phyloP scores from a whole-genome alignment of 805 yeast species.

The Lachancea fermentati region DNA sequence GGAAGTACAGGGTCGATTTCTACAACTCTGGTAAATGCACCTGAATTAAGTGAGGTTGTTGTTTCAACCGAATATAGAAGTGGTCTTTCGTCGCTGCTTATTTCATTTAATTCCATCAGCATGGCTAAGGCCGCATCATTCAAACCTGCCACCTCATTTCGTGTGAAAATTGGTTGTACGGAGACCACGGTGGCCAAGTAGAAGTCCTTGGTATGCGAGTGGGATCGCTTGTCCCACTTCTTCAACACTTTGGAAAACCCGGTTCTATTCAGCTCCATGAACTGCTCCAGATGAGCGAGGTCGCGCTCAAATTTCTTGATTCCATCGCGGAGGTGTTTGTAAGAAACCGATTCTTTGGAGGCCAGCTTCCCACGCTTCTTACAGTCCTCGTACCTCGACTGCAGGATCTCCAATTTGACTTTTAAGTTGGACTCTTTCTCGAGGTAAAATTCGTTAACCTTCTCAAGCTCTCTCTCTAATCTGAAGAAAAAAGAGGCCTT shows the following conservation, averaged over 20 bases:
- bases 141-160: constrained; percentile 76
- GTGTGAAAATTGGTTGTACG: constrained; percentile 94
- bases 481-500: constrained; percentile 84
- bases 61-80: not conserved
- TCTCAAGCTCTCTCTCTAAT: constrained; percentile 90
- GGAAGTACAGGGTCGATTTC: not conserved
- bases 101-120: constrained; percentile 26
- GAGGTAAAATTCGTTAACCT: constrained; percentile 85
- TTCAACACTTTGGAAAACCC: constrained; percentile 94
- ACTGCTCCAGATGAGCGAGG: constrained; percentile 82
- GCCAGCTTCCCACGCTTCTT: constrained; percentile 39
- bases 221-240: constrained; percentile 97
- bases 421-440: constrained; percentile 87
- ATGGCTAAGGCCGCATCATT: constrained; percentile 52
- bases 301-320: constrained; percentile 87
- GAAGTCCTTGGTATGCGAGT: constrained; percentile 88
- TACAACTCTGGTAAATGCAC: not conserved
- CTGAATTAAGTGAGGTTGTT: not conserved
- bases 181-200: constrained; percentile 89
- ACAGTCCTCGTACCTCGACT: constrained; percentile 59
- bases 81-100: constrained; percentile 16
- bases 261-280: constrained; percentile 88
- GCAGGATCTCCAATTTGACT: constrained; percentile 67
- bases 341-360: constrained; percentile 66
- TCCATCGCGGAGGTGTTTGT: constrained; percentile 78